Base-by-base conservation (phyloP, 257 asterid species). In the Coffea eugenioides region DNA sequence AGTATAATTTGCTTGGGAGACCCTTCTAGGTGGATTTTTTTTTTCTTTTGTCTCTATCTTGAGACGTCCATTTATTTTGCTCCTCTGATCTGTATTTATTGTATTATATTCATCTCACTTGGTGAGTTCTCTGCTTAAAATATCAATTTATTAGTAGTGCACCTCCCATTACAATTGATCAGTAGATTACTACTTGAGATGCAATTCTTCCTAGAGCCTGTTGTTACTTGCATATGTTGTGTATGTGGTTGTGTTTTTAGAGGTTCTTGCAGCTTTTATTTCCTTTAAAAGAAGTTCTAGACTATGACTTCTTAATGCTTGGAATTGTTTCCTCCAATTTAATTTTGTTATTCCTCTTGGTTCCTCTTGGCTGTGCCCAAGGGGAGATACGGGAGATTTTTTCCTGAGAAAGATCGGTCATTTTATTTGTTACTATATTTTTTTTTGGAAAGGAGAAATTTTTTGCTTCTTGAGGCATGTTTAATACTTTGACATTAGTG, bases 401-500 rank as follows among this genome's bases (percentile, higher is more conserved):
- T 8, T 20, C 20, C 2, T 43, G 4, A 2, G 36, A 54, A n/a
- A 57, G 45, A 43, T 6, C 16, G 62, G n/a, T 13, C 65, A 43
- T 45, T 15, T 15, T 65, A 46, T 8, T 77, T 31, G 34, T 31
- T 65, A 36, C 0, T 36, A 31, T 23, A 12, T 2, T 49, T 66
- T 46, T 64, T 12, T 15, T 21, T n/a, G 25, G 71, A 79, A 70
- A 51, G 13, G 64, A 16, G 46, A 34, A 5, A 0, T 4, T 9
- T 69, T 4, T 9, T 56, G 59, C 2, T 52, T 49, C 69, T n/a
- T 31, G 66, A n/a, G 27, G 36, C 31, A 16, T 23, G 43, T 75
- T 84, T 27, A 71, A 54, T 54, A 51, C 84, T 79, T 74, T 75
- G 54, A 21, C 78, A 46, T 39, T 80, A 57, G 52, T 57, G 71